Base-by-base conservation (phyloP, 495 filamentous ascomycete species). In the Xylaria flabelliformis region DNA sequence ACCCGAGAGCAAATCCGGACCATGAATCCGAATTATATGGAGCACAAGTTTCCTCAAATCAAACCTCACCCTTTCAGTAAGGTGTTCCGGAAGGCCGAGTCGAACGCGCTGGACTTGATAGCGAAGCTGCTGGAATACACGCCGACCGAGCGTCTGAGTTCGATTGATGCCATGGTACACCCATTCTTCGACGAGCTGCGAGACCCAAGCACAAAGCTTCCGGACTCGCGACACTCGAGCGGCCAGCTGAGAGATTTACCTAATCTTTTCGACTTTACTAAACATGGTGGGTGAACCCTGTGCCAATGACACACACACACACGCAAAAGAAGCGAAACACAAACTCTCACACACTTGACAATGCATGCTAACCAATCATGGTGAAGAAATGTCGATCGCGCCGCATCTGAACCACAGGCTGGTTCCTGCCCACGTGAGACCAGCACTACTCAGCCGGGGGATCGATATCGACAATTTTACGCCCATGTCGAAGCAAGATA, bases 1-100 rank as follows among this genome's bases (percentile, higher is more conserved):
- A 98, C 96, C n/a, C 88, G 96, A 26, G 96, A 99, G 76, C 96
- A 99, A 77, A 99, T 99, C 78, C 93, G 96, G 67, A 99, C 96
- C 61, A 99, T 99, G 97, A 99, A 99, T 80, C 97, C 96, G 65
- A 99, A 99, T 82, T 98, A 99, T 82, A 99, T 99, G 96, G 96
- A 98, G 83, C 96, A 99, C 83, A 98, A 98, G 83, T 99, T 99
- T 80, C 97, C 96, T 53, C 96, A 99, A 80, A 99, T 99, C 87
- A 99, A 99, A 85, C 96, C 96, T 50, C 96, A 99, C 78, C 96
- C 96, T 13, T 99, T 99, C 87, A 95, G 92, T 80, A 99, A 98
- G 88, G 96, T 99, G 26, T 98, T 99, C 89, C 91, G 97, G 69
- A 96, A 94, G 88, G 96, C 96, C 32, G 92, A 96, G 66, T 85